Evolutionary conservation across 139 green algal species (phyloP), one percentile per base, ranked within the genome.

Genomic region (Spirogloea muscicola): DNA sequence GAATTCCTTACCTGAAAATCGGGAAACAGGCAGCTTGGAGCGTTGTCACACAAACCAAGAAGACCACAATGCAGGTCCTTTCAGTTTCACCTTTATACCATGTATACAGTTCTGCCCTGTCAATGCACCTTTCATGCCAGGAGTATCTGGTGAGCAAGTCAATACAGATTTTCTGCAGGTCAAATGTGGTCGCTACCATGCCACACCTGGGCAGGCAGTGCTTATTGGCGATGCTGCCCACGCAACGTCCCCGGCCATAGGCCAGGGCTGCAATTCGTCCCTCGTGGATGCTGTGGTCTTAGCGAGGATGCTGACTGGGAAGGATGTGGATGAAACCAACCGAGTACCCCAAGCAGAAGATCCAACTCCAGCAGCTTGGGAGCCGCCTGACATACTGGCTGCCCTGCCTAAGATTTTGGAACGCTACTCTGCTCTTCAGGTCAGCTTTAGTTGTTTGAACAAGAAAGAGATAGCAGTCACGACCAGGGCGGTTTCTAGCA

Each of bases 181-280:
- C n/a, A 60, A 60, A 25, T 60, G 49, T 25, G 29, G 49, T 21
- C 49, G 13, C 7, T 60, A 60, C 49, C 64, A 73, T 25, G 64
- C 60, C 37, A 34, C 0, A 1, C 6, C 1, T 21, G 58, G 58
- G 33, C 10, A 18, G 7, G 10, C 13, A 5, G 58, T 66, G 31
- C 58, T 66, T 31, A 18, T 66, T 9, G 58, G 58, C 58, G 58
- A 66, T 18, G 58, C 58, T 4, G 58, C 58, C 7, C 58, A 66
- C 58, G 58, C 58, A 31, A 66, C 58, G 13, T 42, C 58, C 9
- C 58, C 58, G 33, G 9, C 58, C 33, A 66, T 66, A 9, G 58
- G 58, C 5, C 58, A 66, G 58, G 58, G 58, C 29, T 66, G 58
- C 58, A 66, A 66, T 21, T 10, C 58, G 4, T 66, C 58, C 13